phyloP scores from a whole-genome alignment of 108 stramenopile species.

The Aurantiochytrium sp. region DNA sequence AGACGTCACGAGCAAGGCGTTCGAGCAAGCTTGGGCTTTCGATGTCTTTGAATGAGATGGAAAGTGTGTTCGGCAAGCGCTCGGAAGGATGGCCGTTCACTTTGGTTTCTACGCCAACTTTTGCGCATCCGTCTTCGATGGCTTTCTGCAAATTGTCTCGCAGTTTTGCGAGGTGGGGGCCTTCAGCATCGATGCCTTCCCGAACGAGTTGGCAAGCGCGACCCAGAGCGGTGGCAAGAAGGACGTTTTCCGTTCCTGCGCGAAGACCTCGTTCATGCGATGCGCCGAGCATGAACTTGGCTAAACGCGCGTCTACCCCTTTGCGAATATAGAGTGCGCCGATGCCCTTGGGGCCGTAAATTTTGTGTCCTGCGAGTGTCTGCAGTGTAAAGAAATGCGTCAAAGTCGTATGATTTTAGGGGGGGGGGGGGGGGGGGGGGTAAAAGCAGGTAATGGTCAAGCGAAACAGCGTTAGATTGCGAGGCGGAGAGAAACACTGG shows the following conservation, averaged over 20 bases:
- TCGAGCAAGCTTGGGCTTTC: slow-evolving; percentile 52
- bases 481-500: background rate
- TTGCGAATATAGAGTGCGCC: slow-evolving; percentile 76
- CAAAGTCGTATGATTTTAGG: background rate
- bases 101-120: background rate
- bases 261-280: slow-evolving; percentile 75
- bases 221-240: slow-evolving; percentile 56
- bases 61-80: slow-evolving; percentile 84
- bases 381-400: background rate
- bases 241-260: slow-evolving; percentile 90
- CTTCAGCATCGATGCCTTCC: slow-evolving; percentile 55
- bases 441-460: background rate
- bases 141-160: slow-evolving; percentile 39
- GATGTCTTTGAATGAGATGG: slow-evolving; percentile 63
- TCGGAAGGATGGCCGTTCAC: slow-evolving; percentile 65
- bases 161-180: slow-evolving; percentile 55
- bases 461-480: background rate
- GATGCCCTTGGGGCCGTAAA: slow-evolving; percentile 91
- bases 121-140: slow-evolving; percentile 29
- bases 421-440: background rate
- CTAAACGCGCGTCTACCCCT: slow-evolving; percentile 36
- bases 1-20: slow-evolving; percentile 61
- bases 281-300: slow-evolving; percentile 13
- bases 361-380: slow-evolving; percentile 92
- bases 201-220: slow-evolving; percentile 24